These are phyloP conservation scores for Peronospora tabacina DNA, from an alignment of 352 stramenopile genomes.

Conservation along the genomic window DNA sequence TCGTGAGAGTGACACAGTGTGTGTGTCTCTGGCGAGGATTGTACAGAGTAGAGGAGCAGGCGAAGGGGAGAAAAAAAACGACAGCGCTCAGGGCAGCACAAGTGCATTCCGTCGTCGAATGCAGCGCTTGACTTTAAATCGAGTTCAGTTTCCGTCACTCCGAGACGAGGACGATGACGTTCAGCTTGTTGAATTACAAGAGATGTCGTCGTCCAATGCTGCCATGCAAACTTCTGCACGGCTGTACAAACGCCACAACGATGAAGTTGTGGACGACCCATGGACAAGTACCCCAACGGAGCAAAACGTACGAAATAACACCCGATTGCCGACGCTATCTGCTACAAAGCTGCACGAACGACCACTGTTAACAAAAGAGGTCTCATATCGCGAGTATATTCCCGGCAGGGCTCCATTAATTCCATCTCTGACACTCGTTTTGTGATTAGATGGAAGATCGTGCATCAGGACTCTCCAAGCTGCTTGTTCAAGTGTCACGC, in stretches of 20 bases:
- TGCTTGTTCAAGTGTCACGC: slow-evolving; percentile 34
- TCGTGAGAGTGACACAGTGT: slow-evolving; percentile 22
- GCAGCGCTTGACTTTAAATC: slow-evolving; percentile 21
- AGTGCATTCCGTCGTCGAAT: slow-evolving; percentile 29
- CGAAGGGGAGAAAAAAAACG: slow-evolving; percentile 1
- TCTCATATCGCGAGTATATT: slow-evolving; percentile 1
- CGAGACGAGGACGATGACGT: slow-evolving; percentile 11
- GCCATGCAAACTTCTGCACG: neutral
- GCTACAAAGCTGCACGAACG: slow-evolving; percentile 8
- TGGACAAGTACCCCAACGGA: neutral
- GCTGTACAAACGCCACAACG: slow-evolving; percentile 15
- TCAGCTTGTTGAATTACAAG: neutral
- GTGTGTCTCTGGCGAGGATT: slow-evolving; percentile 23
- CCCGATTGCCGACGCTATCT: neutral
- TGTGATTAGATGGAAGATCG: slow-evolving; percentile 38
- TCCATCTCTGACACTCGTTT: slow-evolving; percentile 1
- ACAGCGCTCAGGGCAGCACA: neutral
- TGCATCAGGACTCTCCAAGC: slow-evolving; percentile 33
- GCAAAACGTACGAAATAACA: slow-evolving; percentile 6
- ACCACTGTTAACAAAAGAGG: slow-evolving; percentile 26
- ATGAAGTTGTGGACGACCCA: neutral
- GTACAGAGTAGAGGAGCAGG: slow-evolving; percentile 13
- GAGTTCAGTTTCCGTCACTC: slow-evolving; percentile 16
- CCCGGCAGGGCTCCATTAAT: neutral
- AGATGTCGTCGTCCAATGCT: neutral